A percentile compares a stretch with the other conserved stretches of the same genome.
phyloP scores from a whole-genome alignment of 257 asterid species.

The Eustoma russellianum region DNA sequence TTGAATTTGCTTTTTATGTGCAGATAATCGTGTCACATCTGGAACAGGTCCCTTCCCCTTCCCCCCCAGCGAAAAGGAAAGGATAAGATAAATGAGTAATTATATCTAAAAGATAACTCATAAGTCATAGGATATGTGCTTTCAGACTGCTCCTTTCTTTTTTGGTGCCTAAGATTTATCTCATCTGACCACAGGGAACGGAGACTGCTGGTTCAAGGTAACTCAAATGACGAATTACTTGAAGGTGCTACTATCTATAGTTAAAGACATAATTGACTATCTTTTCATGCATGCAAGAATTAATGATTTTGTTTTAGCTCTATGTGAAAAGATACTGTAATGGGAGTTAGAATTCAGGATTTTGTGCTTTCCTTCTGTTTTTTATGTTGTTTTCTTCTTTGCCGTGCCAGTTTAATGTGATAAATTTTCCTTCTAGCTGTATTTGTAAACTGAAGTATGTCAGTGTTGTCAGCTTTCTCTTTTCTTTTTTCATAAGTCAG shows the following conservation, averaged over 20 bases:
- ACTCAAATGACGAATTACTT: not conserved
- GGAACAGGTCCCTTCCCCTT: no score
- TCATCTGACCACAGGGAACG: slow-evolving; percentile 26
- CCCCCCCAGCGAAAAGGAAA: no score
- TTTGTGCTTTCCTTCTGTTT: not conserved
- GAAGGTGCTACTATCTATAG: not conserved
- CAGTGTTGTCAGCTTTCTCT: no score
- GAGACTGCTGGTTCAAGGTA: slow-evolving; percentile 41
- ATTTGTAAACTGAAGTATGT: not conserved
- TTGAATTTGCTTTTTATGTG: no score
- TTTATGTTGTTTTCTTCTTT: no score
- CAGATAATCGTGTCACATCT: no score
- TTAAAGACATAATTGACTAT: no score
- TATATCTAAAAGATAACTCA: no score
- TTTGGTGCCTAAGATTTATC: not conserved
- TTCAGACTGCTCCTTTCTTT: not conserved
- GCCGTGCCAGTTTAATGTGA: not conserved
- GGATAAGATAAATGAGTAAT: no score
- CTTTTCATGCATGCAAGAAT: no score
- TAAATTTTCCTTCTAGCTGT: not conserved
- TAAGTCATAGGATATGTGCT: not conserved
- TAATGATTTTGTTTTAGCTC: no score
- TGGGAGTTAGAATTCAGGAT: not conserved
- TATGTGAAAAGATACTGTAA: not conserved
- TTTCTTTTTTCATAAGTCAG: no score